These are phyloP conservation scores for Fomes fomentarius DNA, from an alignment of 1,284 basidiomycete genomes.

Conservation along the genomic window DNA sequence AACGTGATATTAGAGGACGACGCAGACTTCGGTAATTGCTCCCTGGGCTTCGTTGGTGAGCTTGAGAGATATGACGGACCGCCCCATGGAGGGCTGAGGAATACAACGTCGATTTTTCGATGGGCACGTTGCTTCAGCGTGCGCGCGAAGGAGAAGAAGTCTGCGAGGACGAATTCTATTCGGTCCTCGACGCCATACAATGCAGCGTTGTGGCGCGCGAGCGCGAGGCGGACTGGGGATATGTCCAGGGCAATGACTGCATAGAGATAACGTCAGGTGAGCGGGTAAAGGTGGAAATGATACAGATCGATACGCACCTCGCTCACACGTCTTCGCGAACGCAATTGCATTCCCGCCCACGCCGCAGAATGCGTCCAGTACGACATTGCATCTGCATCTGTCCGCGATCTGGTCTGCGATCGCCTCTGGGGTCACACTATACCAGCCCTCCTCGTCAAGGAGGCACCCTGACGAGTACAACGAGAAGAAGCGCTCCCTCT, in stretches of 20 bases:
- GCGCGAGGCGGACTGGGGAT: conserved; percentile 79
- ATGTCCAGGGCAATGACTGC: conserved; percentile 92
- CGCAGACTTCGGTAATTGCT: conserved; percentile 2
- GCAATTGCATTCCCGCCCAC: conserved; percentile 98
- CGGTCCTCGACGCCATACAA: conserved; percentile 94
- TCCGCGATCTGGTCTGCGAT: conserved; percentile 93
- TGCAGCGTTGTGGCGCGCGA: conserved; percentile 90
- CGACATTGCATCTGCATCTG: conserved; percentile 81
- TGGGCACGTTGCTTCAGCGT: conserved; percentile 35
- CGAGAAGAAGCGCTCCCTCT: conserved; percentile 82
- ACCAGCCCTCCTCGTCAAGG: conserved; percentile 93
- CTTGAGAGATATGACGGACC: conserved; percentile 72
- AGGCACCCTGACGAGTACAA: conserved; percentile 79
- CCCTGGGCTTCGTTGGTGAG: conserved; percentile 21
- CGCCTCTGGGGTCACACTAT: conserved; percentile 92
- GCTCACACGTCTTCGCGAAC: conserved; percentile 93
- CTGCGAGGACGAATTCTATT: conserved; percentile 92
- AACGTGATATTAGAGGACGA: conserved; percentile 6
- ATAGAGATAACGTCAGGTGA: too few species aligned
- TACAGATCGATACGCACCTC: conserved; percentile 55
- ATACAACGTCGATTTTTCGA: conserved; percentile 80
- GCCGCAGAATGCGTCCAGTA: conserved; percentile 95
- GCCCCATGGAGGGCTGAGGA: conserved; percentile 94
- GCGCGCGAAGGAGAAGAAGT: conserved; percentile 82
- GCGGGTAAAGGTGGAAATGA: too few species aligned